phyloP scores from a whole-genome alignment of 352 stramenopile species.

The Phytophthora sp. region DNA sequence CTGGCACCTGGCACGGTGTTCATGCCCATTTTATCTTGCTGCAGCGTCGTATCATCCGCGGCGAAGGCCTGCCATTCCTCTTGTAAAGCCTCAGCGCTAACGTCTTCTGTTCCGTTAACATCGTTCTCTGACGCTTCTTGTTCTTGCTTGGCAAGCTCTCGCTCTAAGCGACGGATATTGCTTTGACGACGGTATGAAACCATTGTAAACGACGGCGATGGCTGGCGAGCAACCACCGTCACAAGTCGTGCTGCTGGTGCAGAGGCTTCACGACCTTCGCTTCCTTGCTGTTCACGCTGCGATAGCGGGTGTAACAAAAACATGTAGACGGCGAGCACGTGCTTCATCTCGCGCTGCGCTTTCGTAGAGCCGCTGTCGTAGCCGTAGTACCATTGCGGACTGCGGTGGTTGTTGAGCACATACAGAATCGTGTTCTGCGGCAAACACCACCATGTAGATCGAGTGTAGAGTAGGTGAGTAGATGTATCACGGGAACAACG shows the following conservation, averaged over 20 bases:
- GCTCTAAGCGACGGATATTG: neutral
- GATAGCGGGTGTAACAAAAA: slow-evolving; percentile 8
- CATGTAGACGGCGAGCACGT: slow-evolving; percentile 40
- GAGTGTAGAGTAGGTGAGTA: too few species aligned
- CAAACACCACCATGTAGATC: neutral
- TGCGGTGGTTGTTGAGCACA: slow-evolving; percentile 43
- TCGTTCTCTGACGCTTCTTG: neutral
- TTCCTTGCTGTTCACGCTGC: neutral
- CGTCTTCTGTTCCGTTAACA: neutral
- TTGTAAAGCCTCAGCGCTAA: neutral
- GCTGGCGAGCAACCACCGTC: slow-evolving; percentile 28
- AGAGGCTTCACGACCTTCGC: neutral
- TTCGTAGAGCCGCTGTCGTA: slow-evolving; percentile 52
- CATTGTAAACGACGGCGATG: slow-evolving; percentile 33
- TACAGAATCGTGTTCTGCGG: slow-evolving; percentile 37
- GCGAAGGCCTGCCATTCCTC: neutral
- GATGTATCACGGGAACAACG: too few species aligned
- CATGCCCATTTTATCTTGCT: neutral
- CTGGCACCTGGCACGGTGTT: neutral
- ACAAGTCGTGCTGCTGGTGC: neutral
- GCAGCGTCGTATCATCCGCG: neutral
- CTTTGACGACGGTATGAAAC: slow-evolving; percentile 36
- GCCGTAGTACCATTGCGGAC: slow-evolving; percentile 43
- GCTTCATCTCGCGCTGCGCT: slow-evolving; percentile 40
- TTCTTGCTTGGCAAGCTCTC: neutral